These are phyloP conservation scores for Chytriomyces confervae DNA, from an alignment of 192 early-diverging fungal genomes.

Conservation along the genomic window DNA sequence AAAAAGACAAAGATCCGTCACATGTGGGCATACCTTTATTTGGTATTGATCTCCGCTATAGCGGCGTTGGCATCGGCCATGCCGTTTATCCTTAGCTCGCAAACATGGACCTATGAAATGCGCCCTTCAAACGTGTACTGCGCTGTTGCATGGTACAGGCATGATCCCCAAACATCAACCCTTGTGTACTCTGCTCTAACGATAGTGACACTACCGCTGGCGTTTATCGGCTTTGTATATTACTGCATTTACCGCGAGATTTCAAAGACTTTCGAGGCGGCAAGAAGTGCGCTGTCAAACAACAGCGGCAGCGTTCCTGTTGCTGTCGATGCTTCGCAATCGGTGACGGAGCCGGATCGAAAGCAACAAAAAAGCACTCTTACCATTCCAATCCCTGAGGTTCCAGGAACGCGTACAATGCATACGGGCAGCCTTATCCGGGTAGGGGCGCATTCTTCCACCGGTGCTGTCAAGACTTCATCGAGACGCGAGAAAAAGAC, in stretches of 20 bases:
- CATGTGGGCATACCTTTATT: background rate
- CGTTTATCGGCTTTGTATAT: constrained; percentile 11
- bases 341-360: too few species aligned
- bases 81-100: background rate
- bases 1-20: background rate
- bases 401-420: too few species aligned
- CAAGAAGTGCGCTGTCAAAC: background rate
- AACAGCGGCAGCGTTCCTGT: background rate
- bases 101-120: background rate
- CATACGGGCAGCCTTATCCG: too few species aligned
- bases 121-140: constrained; percentile 2
- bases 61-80: background rate
- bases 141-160: background rate
- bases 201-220: background rate
- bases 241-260: background rate
- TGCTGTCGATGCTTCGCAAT: too few species aligned
- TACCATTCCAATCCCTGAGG: too few species aligned
- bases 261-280: background rate
- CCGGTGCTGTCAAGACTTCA: background rate
- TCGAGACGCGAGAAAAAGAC: background rate
- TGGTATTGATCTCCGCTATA: background rate
- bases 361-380: too few species aligned
- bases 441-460: background rate
- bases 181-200: background rate
- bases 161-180: too few species aligned